Evolutionary conservation across 176 grass and related monocot genomes (phyloP), one percentile per base, ranked within the genome.

Genomic region (Avena insularis): DNA sequence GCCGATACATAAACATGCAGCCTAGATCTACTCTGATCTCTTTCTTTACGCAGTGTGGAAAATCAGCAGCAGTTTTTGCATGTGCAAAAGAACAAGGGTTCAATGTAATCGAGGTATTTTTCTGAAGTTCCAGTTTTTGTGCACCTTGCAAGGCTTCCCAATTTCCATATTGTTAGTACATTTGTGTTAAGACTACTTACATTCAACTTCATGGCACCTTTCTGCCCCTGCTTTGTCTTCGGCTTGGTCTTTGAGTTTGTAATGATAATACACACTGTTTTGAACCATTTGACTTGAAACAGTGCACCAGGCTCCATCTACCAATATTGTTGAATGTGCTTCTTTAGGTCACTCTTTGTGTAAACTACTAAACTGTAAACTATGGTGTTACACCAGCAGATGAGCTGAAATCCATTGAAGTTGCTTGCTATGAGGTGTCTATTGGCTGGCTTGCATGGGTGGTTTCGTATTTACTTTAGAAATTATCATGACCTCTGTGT

Each of bases 51-150:
- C 88, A 98, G 96, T 94, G 92, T 93, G 96, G 96, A 84, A 98
- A 98, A 92, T 96, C 96, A 69, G 93, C 93, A 61, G 87, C 96
- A 50, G 87, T 98, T 81, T 96, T 95, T 90, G 93, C 96, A 51
- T 98, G 96, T 83, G 93, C 96, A 36, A 98, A 86, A 90, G 93
- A 98, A 82, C 92, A 94, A 82, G 93, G 92, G 20, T 98, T 98
- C 93, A 85, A 88, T 87, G 82, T 98, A 78, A 93, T 98, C 85
- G 96, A 98, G 96, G 96, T 98, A 92, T 66, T 77, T 62, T 62
- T 60, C 57, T 73, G 33, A 31, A 63, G 10, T 63, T 82, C 21
- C 60, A 65, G 17, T 72, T 50, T 43, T 43, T 25, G 1, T 53
- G 9, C 70, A 73, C 55, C 21, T 70, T 86, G 40, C 43, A 73